Conservation (phyloP, 768 basidiomycete species). For the Clitopilus hobsonii region DNA sequence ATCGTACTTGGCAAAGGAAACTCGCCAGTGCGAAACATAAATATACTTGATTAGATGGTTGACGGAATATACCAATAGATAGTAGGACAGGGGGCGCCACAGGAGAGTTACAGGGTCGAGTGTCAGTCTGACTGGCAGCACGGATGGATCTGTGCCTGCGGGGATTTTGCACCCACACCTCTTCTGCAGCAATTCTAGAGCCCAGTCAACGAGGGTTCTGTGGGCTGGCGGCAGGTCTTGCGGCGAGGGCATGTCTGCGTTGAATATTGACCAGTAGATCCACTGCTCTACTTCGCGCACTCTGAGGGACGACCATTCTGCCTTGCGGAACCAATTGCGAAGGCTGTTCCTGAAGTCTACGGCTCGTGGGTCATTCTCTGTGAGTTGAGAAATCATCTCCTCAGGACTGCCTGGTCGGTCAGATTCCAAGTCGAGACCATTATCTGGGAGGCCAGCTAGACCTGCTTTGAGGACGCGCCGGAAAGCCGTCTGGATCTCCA, state of each 20-base stretch:
- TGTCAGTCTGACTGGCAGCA: slow-evolving; percentile 62
- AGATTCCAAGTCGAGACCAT: slow-evolving; percentile 53
- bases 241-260: slow-evolving; percentile 50
- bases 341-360: slow-evolving; percentile 67
- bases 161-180: slow-evolving; percentile 65
- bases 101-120: slow-evolving; percentile 71
- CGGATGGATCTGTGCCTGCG: slow-evolving; percentile 49
- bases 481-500: slow-evolving; percentile 56
- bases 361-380: slow-evolving; percentile 61
- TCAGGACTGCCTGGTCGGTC: slow-evolving; percentile 57
- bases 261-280: slow-evolving; percentile 84
- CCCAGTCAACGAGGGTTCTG: slow-evolving; percentile 49
- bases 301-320: slow-evolving; percentile 68
- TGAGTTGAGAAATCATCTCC: slow-evolving; percentile 55
- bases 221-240: slow-evolving; percentile 43
- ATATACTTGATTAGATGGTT: slow-evolving; percentile 45
- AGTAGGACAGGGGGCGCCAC: slow-evolving; percentile 67
- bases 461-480: slow-evolving; percentile 63
- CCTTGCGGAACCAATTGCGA: slow-evolving; percentile 74
- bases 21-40: slow-evolving; percentile 36
- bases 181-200: slow-evolving; percentile 60
- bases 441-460: slow-evolving; percentile 47
- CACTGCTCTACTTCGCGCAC: slow-evolving; percentile 62
- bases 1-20: slow-evolving; percentile 43
- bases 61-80: slow-evolving; percentile 41